Conservation (phyloP, 1,284 basidiomycete genomes). For the Puccinia horiana region DNA sequence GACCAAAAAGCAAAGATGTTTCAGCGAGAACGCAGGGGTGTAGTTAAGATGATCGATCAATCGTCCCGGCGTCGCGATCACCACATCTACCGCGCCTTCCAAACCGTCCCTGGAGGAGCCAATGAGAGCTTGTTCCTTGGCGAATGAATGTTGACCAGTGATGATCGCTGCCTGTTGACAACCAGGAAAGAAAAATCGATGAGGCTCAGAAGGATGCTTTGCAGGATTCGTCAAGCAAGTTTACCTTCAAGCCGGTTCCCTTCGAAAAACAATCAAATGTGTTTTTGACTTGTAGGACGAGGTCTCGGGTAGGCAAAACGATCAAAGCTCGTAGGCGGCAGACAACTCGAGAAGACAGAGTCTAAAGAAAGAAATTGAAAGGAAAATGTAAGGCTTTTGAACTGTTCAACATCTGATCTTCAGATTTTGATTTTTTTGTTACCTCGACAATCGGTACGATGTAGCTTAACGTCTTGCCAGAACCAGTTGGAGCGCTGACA, state of each 20-base stretch:
- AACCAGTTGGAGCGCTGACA: conserved; percentile 96
- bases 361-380: conserved; percentile 60
- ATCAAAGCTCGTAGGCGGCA: conserved; percentile 86
- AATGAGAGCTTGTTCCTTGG: conserved; percentile 54
- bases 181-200: background rate
- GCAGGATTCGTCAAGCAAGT: conserved; percentile 47
- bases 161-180: conserved; percentile 48
- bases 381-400: no score
- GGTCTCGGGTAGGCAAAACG: conserved; percentile 88
- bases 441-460: conserved; percentile 88
- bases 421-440: conserved; percentile 43
- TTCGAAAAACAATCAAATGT: conserved; percentile 82
- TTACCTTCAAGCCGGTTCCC: conserved; percentile 81
- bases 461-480: conserved; percentile 94
- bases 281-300: conserved; percentile 89
- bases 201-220: background rate
- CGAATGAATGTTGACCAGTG: conserved; percentile 57
- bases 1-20: conserved; percentile 89
- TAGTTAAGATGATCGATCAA: conserved; percentile 88
- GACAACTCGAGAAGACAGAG: conserved; percentile 71
- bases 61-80: conserved; percentile 93
- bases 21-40: conserved; percentile 84
- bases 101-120: background rate
- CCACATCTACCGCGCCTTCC: conserved; percentile 83
- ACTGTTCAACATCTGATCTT: no score